Base-by-base conservation (phyloP, 495 filamentous ascomycete species). In the Daldinia loculata region DNA sequence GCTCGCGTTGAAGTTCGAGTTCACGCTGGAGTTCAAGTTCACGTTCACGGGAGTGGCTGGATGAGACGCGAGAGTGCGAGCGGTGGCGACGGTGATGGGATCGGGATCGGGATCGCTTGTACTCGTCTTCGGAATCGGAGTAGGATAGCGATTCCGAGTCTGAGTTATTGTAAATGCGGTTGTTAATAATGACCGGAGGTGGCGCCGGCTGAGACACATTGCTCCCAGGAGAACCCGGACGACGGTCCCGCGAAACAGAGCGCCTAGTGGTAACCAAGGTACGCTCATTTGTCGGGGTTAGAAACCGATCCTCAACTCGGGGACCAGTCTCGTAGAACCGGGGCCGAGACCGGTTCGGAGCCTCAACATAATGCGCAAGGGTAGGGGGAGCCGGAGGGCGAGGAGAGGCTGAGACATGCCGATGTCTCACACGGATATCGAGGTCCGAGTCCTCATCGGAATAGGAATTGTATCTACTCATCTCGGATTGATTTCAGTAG, bases 391-490 rank as follows among this genome's bases (percentile, higher is more conserved):
- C 55, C 17, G 75, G 74, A 30, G 77, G 79, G 32, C 56, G 70
- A n/a, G 80, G 73, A 29, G 78, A 78, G 4, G 75, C 62, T 56
- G 78, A 78, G 6, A 74, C 63, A 53, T 77, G 75, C 27, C 75
- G 81, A 56, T 77, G 80, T 14, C 76, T 74, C 41, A 83, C 69
- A 51, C 74, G 83, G 63, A 86, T 78, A 71, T 85, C 83, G 67
- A 85, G 68, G 32, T 83, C 80, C 5, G 79, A 78, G 14, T 82
- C 79, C 6, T 80, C 78, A 26, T 79, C 71, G 63, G 78, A 79
- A 63, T 67, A 63, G 19, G 56, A 61, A 26, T 51, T 69, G 90
- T 89, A 75, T 90, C 89, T 32, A 87, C 90, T 74, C 85, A 74
- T 74, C n/a, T 61, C 63, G 27, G 27, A 43, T 43, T 17, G 30